A percentile compares a stretch with the other conserved stretches of the same genome.
Conservation (phyloP, 495 filamentous ascomycete species). For the Hypoxylon subgilvum region DNA sequence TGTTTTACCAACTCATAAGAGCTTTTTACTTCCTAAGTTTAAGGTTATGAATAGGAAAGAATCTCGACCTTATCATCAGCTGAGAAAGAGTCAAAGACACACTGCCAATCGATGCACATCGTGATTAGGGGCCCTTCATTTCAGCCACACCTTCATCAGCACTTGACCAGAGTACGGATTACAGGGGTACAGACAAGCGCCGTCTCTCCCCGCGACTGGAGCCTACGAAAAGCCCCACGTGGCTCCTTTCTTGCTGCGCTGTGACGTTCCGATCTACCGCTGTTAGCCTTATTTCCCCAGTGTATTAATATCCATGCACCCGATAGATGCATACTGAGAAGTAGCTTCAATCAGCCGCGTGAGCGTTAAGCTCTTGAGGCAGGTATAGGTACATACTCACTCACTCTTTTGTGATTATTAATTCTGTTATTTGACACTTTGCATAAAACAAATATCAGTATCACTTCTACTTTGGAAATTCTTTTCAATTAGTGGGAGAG, state of each 20-base stretch:
- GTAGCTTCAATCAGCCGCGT: slow-evolving; percentile 8
- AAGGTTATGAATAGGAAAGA: no score
- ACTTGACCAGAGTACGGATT: no score
- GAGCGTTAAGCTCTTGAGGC: slow-evolving; percentile 4
- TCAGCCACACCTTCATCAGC: no score
- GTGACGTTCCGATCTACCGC: slow-evolving; percentile 20
- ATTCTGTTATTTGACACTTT: slow-evolving; percentile 9
- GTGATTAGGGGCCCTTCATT: no score
- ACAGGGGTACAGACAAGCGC: background rate
- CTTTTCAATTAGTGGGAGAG: background rate
- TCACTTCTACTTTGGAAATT: background rate
- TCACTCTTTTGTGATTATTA: slow-evolving; percentile 4
- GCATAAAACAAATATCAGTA: slow-evolving; percentile 6
- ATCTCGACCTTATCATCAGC: no score
- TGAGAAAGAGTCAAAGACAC: no score
- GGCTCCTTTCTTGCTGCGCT: slow-evolving; percentile 16
- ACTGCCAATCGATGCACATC: no score
- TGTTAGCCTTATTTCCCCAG: slow-evolving; percentile 9
- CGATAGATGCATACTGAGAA: background rate
- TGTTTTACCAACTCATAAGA: no score
- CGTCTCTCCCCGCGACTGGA: slow-evolving; percentile 11
- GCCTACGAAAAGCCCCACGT: slow-evolving; percentile 36
- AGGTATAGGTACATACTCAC: no score
- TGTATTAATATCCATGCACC: background rate
- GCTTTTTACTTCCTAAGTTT: no score